phyloP scores from a whole-genome alignment of 2,329 filamentous ascomycete genomes.

The Sarocladium strictum region DNA sequence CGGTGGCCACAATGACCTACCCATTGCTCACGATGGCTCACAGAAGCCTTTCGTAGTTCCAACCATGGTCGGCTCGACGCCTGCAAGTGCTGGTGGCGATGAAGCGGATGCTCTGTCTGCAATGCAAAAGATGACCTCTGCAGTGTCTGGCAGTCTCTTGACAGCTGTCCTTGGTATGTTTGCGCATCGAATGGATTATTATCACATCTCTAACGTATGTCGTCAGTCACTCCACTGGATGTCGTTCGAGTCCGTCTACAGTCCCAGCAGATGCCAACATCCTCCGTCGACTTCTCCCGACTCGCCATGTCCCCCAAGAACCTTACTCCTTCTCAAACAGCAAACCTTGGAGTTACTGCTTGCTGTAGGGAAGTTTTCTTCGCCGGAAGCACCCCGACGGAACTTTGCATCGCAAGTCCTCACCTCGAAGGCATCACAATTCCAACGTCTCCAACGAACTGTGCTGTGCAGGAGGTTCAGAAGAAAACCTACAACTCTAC shows the following conservation, averaged over 20 bases:
- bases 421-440: constrained; percentile 42
- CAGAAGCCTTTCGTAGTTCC: constrained; percentile 23
- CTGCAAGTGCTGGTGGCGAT: constrained; percentile 17
- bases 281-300: constrained; percentile 48
- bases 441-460: constrained; percentile 52
- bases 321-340: constrained; percentile 62
- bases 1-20: constrained; percentile 17
- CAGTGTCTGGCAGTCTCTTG: constrained; percentile 81
- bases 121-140: constrained; percentile 89
- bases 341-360: constrained; percentile 83
- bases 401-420: constrained; percentile 71
- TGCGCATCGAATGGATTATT: no score
- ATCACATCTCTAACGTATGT: no score
- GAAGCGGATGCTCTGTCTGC: constrained; percentile 65
- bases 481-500: constrained; percentile 83
- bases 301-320: constrained; percentile 51
- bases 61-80: constrained; percentile 19
- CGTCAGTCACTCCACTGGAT: constrained; percentile 86
- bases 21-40: constrained; percentile 9
- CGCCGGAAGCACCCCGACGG: constrained; percentile 70
- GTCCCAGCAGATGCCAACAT: constrained; percentile 58
- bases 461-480: constrained; percentile 82
- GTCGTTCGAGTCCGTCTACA: constrained; percentile 94
- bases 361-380: constrained; percentile 98
- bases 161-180: constrained; percentile 79